A percentile compares a stretch with the other conserved stretches of the same genome.
These are phyloP conservation scores for Sclerotinia nivalis DNA, from an alignment of 2,329 filamentous ascomycete species.

Conservation along the genomic window DNA sequence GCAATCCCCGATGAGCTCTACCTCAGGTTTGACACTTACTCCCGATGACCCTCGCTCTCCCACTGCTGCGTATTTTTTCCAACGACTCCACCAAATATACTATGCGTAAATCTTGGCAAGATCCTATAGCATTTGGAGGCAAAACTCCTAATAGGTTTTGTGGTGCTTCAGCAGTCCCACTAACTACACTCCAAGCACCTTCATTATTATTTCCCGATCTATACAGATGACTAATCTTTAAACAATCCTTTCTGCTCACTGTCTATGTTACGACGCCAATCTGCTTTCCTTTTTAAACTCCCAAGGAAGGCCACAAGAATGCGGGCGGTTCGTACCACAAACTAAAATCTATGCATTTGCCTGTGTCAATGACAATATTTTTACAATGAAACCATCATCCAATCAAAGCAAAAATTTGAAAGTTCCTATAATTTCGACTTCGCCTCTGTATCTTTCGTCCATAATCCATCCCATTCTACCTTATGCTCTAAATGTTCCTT, in stretches of 20 bases:
- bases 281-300: not conserved
- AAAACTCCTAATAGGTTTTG: no score
- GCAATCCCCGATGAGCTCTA: not conserved
- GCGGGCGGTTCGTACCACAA: not conserved
- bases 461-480: constrained; percentile 46
- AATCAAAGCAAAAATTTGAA: not conserved
- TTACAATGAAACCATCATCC: not conserved
- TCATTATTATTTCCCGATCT: no score
- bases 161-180: no score
- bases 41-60: not conserved
- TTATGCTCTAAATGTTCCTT: constrained; percentile 44
- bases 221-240: not conserved
- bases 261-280: not conserved
- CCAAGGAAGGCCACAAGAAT: not conserved
- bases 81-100: no score
- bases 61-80: no score
- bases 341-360: not conserved
- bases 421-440: constrained; percentile 41
- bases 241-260: not conserved
- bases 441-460: constrained; percentile 18
- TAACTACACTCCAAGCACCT: no score
- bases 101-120: no score
- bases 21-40: not conserved
- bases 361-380: not conserved
- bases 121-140: no score